Conservation (phyloP, 208 protist species). For the Novymonas esmeraldas region DNA sequence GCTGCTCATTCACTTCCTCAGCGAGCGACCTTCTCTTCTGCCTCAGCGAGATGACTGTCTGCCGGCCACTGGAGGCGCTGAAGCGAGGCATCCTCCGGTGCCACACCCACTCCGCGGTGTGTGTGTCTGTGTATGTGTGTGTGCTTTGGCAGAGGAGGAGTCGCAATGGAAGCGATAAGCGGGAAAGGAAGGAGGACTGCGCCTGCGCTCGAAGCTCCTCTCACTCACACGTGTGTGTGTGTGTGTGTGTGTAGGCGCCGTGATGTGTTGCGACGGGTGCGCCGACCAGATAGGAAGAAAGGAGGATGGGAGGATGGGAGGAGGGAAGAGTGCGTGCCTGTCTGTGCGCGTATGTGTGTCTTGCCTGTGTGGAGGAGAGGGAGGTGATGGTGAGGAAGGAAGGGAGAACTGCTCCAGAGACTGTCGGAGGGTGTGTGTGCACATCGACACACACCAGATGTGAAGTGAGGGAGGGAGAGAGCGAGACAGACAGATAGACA, state of each 20-base stretch:
- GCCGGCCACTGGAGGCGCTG: slow-evolving; percentile 14
- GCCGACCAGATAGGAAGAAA: background rate
- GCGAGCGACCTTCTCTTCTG: slow-evolving; percentile 63
- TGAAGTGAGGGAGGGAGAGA: background rate
- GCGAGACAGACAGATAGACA: no score
- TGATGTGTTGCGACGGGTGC: background rate
- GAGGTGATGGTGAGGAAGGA: background rate
- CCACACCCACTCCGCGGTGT: background rate
- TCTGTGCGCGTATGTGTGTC: background rate
- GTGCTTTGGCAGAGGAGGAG: background rate
- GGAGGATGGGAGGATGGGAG: background rate
- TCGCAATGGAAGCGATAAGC: background rate
- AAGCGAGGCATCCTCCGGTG: slow-evolving; percentile 35
- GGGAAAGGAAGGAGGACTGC: background rate
- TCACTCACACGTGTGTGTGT: background rate
- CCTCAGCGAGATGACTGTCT: slow-evolving; percentile 40
- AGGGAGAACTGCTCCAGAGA: background rate
- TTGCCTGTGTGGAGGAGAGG: background rate
- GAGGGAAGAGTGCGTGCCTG: background rate
- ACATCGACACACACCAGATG: no score
- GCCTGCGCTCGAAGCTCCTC: background rate
- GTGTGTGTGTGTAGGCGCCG: background rate
- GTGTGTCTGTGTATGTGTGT: background rate
- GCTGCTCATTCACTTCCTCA: slow-evolving; percentile 73
- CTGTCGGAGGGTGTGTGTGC: background rate